Evolutionary conservation across 805 yeast species (phyloP).

Genomic region (Clavispora vitiphila): DNA sequence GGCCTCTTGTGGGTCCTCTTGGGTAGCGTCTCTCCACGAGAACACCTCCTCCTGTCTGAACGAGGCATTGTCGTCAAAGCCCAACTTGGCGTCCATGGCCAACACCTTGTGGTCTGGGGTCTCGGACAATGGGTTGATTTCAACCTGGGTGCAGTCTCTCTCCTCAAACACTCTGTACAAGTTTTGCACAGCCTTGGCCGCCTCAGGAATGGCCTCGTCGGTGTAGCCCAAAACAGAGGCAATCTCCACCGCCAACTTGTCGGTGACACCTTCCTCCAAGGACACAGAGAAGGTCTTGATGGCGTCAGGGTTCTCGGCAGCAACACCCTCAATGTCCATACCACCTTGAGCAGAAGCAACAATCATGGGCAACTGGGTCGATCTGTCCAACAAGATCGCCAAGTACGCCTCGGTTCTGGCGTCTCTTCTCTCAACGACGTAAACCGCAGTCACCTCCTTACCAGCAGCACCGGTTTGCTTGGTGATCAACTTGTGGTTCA

Average conservation of each 20-base stretch:
- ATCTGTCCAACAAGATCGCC: constrained; percentile 93
- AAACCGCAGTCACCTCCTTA: constrained; percentile 94
- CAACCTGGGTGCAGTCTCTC: constrained; percentile 95
- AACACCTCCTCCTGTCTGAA: constrained; percentile 94
- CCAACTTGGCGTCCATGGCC: constrained; percentile 99
- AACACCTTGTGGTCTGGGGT: constrained; percentile 83
- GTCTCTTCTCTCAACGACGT: constrained; percentile 90
- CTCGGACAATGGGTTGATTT: constrained; percentile 96
- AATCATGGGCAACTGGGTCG: constrained; percentile 81
- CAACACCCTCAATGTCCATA: constrained; percentile 99
- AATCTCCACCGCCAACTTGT: constrained; percentile 65
- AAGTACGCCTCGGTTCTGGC: constrained; percentile 93
- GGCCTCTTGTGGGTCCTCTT: constrained; percentile 97
- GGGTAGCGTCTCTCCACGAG: constrained; percentile 94
- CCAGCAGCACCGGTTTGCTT: constrained; percentile 98
- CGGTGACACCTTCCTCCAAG: constrained; percentile 75
- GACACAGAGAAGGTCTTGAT: constrained; percentile 84
- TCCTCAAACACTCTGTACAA: constrained; percentile 86
- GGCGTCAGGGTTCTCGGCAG: constrained; percentile 83
- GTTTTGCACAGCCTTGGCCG: constrained; percentile 81
- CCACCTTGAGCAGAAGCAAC: constrained; percentile 99
- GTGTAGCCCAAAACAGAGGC: constrained; percentile 83
- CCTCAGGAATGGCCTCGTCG: constrained; percentile 70
- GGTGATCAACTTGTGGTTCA: constrained; percentile 89
- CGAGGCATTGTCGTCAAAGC: constrained; percentile 93